Conservation (phyloP, 129 eudicot species). For the Artemisia argyi region DNA sequence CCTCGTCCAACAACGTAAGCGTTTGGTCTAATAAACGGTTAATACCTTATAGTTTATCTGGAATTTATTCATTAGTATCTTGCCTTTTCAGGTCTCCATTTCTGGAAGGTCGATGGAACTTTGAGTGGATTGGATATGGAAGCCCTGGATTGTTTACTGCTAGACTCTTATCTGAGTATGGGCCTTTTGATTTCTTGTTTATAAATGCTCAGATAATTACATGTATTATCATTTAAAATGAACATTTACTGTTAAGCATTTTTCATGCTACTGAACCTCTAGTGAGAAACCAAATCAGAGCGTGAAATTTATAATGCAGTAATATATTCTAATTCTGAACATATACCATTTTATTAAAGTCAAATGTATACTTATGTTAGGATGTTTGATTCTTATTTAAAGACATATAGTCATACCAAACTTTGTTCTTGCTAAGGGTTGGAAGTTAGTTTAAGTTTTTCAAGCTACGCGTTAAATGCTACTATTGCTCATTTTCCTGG, state of each 20-base stretch:
- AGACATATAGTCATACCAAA: too few species aligned
- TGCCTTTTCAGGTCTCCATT: conserved; percentile 77
- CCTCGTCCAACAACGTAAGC: conserved; percentile 97
- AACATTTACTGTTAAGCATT: background rate
- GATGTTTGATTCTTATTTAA: too few species aligned
- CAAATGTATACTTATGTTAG: too few species aligned
- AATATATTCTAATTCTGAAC: too few species aligned
- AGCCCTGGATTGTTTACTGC: conserved; percentile 73
- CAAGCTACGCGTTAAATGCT: too few species aligned
- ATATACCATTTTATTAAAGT: too few species aligned
- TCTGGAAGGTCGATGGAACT: conserved; percentile 86
- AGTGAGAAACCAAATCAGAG: background rate
- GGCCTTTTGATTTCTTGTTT: conserved; percentile 10
- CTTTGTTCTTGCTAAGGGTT: too few species aligned
- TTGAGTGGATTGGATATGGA: conserved; percentile 87
- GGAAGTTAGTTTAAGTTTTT: too few species aligned
- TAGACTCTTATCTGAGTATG: conserved; percentile 68
- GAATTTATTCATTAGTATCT: conserved; percentile 22
- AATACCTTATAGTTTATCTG: background rate
- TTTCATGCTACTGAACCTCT: conserved; percentile 6
- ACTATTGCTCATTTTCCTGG: background rate
- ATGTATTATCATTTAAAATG: background rate
- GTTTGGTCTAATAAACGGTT: conserved; percentile 15
- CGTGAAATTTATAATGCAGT: too few species aligned
- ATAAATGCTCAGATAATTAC: background rate